phyloP scores from a whole-genome alignment of 1,139 yeast genomes.

The Barnettozyma hawaiiensis region DNA sequence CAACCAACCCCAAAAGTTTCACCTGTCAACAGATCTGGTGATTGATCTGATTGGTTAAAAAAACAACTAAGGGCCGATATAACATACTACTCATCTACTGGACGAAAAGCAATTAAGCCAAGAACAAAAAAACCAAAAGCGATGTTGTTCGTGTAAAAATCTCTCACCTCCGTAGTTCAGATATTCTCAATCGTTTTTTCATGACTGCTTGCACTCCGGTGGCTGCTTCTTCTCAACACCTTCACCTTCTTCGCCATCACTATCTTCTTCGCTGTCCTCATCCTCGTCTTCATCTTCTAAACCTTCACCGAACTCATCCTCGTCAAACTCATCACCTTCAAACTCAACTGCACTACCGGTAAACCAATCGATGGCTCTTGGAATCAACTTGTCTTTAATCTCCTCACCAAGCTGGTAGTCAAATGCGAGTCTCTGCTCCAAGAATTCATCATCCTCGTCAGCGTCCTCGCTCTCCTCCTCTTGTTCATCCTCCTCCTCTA shows the following conservation, averaged over 20 bases:
- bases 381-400: constrained; percentile 89
- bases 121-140: constrained; percentile 1
- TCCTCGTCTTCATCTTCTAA: constrained; percentile 28
- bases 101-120: too few relatives aligned
- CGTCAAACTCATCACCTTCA: constrained; percentile 38
- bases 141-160: neutral
- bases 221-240: constrained; percentile 47
- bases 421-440: constrained; percentile 80
- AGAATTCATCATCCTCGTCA: constrained; percentile 65
- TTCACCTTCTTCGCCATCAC: constrained; percentile 18
- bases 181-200: neutral
- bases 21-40: neutral
- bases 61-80: too few relatives aligned
- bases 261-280: constrained; percentile 35
- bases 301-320: constrained; percentile 27
- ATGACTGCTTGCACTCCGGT: constrained; percentile 78
- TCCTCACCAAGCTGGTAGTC: constrained; percentile 97
- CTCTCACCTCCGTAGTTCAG: neutral
- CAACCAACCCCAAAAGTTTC: neutral
- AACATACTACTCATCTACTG: too few relatives aligned
- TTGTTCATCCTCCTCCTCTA: constrained; percentile 42
- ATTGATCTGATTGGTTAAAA: neutral
- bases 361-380: constrained; percentile 97
- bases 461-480: constrained; percentile 48
- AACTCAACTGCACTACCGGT: constrained; percentile 88